Evolutionary conservation across 768 basidiomycete genomes (phyloP).

Genomic region (Podaxis sp.): DNA sequence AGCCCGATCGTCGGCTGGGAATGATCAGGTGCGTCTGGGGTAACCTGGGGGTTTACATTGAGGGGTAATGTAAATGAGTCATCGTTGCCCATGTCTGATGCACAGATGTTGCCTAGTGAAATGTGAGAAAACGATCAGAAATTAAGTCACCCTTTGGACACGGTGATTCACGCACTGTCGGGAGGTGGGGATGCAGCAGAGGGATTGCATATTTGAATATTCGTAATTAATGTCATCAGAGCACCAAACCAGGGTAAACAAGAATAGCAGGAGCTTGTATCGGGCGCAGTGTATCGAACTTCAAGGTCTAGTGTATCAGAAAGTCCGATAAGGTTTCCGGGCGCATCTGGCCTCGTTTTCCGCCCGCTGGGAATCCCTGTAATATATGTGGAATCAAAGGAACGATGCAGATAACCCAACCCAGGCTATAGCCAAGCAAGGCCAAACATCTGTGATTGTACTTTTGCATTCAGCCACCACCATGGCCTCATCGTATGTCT

Average conservation of each 20-base stretch:
- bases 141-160: not conserved
- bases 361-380: no score
- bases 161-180: not conserved
- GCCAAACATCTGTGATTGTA: not conserved
- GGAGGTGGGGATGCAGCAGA: not conserved
- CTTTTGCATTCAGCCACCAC: slow-evolving; percentile 2
- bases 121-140: not conserved
- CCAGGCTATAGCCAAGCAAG: slow-evolving; percentile 4
- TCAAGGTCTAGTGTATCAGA: not conserved
- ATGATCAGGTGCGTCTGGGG: slow-evolving; percentile 27
- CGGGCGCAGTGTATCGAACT: not conserved
- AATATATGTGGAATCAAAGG: no score
- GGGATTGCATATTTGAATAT: not conserved
- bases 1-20: slow-evolving; percentile 79
- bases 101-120: not conserved
- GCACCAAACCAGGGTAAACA: slow-evolving; percentile 9
- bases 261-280: not conserved
- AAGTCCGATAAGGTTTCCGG: not conserved
- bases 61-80: slow-evolving; percentile 16
- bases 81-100: not conserved
- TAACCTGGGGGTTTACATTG: slow-evolving; percentile 26
- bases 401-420: not conserved
- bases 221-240: not conserved
- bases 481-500: slow-evolving; percentile 32
- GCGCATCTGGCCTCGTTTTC: no score